phyloP scores from a whole-genome alignment of 768 basidiomycete genomes.

The Serendipita sp. region DNA sequence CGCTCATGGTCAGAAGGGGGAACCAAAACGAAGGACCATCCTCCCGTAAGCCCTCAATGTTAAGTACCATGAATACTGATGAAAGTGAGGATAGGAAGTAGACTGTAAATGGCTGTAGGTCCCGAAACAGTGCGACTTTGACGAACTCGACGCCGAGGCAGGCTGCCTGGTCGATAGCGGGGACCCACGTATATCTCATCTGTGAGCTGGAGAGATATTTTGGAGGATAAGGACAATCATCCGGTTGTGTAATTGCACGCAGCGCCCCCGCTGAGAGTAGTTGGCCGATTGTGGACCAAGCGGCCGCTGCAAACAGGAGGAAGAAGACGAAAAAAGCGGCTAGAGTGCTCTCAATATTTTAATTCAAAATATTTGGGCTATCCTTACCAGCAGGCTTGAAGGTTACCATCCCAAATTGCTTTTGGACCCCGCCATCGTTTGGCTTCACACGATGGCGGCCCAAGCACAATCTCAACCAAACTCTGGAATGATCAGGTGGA shows the following conservation, averaged over 20 bases:
- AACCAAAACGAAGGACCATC: background rate
- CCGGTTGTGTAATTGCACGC: background rate
- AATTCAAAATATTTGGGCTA: background rate
- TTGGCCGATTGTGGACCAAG: background rate
- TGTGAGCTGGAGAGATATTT: slow-evolving; percentile 1
- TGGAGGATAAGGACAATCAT: slow-evolving; percentile 1
- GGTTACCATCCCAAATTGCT: slow-evolving; percentile 2
- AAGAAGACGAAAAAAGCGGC: background rate
- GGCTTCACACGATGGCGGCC: background rate
- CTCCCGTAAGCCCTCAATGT: background rate
- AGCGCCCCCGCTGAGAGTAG: background rate
- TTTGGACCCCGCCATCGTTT: slow-evolving; percentile 1
- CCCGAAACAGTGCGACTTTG: background rate
- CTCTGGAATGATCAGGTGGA: too few relatives aligned
- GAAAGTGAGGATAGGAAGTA: background rate
- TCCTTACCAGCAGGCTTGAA: background rate
- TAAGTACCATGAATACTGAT: background rate
- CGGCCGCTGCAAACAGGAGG: background rate
- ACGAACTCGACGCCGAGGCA: slow-evolving; percentile 1
- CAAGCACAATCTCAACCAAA: background rate
- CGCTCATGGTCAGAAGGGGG: background rate
- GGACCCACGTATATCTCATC: background rate
- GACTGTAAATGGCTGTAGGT: background rate
- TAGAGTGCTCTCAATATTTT: background rate
- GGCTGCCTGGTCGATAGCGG: background rate